Evolutionary conservation across 2,329 filamentous ascomycete genomes (phyloP).

Genomic region (Gremmenia infestans): DNA sequence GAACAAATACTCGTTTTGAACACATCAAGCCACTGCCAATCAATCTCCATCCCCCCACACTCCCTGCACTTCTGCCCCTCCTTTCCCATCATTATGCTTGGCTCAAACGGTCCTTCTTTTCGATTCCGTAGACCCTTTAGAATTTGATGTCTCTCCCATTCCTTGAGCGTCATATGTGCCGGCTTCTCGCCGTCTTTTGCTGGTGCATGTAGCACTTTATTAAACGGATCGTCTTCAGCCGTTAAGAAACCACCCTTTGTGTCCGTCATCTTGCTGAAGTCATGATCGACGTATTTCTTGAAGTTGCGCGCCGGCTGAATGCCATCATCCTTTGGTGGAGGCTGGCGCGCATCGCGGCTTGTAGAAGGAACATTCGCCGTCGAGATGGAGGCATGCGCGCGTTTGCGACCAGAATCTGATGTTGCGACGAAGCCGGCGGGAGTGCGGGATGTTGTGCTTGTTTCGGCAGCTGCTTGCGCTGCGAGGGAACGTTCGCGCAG

Average conservation of each 20-base stretch:
- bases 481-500: slow-evolving; percentile 69
- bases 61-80: slow-evolving; percentile 73
- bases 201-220: slow-evolving; percentile 63
- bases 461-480: slow-evolving; percentile 43
- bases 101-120: slow-evolving; percentile 81
- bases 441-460: slow-evolving; percentile 38
- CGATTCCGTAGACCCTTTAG: slow-evolving; percentile 66
- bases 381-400: slow-evolving; percentile 61
- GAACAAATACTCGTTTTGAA: slow-evolving; percentile 73
- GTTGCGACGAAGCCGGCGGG: slow-evolving; percentile 69
- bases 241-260: slow-evolving; percentile 94
- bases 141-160: slow-evolving; percentile 84
- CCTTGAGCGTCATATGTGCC: slow-evolving; percentile 79
- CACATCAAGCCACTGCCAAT: slow-evolving; percentile 90
- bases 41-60: slow-evolving; percentile 79
- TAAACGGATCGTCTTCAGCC: slow-evolving; percentile 86
- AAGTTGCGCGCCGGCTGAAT: slow-evolving; percentile 76
- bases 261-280: slow-evolving; percentile 96
- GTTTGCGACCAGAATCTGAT: slow-evolving; percentile 63
- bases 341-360: slow-evolving; percentile 61
- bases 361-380: slow-evolving; percentile 46
- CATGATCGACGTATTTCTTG: slow-evolving; percentile 92
- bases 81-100: slow-evolving; percentile 67
- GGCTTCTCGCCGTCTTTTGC: slow-evolving; percentile 60
- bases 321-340: slow-evolving; percentile 13